Evolutionary conservation across 306 rosid species (phyloP).

Genomic region (Castanea mollissima): DNA sequence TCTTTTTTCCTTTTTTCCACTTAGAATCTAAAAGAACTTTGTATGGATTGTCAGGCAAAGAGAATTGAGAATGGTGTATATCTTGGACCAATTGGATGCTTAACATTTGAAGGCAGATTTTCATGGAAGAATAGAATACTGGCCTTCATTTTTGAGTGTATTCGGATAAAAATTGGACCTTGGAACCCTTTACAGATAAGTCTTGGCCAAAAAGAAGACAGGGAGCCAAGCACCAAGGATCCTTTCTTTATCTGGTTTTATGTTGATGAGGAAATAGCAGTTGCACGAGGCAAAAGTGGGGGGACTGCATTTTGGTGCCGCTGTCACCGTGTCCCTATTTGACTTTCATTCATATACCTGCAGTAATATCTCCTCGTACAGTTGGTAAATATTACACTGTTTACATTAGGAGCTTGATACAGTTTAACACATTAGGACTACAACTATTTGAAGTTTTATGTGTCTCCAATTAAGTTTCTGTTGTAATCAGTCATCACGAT

Average conservation of each 20-base stretch:
- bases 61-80: slow-evolving; percentile 90
- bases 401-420: neutral
- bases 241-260: slow-evolving; percentile 94
- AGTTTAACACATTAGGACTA: neutral
- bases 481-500: neutral
- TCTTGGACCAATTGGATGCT: slow-evolving; percentile 82
- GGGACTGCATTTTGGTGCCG: slow-evolving; percentile 95
- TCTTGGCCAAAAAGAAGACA: slow-evolving; percentile 73
- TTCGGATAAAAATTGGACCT: slow-evolving; percentile 77
- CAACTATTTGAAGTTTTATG: neutral
- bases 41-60: slow-evolving; percentile 58
- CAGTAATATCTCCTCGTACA: neutral
- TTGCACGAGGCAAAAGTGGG: slow-evolving; percentile 90
- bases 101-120: slow-evolving; percentile 87
- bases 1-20: slow-evolving; percentile 8
- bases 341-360: slow-evolving; percentile 17
- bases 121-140: slow-evolving; percentile 77
- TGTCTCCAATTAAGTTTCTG: neutral
- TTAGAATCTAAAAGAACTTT: slow-evolving; percentile 24
- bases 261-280: slow-evolving; percentile 91
- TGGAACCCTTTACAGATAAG: slow-evolving; percentile 67
- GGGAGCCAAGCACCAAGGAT: slow-evolving; percentile 69
- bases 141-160: slow-evolving; percentile 67
- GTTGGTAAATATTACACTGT: neutral
- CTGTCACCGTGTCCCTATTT: slow-evolving; percentile 52